These are phyloP conservation scores for Ensete glaucum DNA, from an alignment of 176 grass and related monocot genomes.

Conservation along the genomic window DNA sequence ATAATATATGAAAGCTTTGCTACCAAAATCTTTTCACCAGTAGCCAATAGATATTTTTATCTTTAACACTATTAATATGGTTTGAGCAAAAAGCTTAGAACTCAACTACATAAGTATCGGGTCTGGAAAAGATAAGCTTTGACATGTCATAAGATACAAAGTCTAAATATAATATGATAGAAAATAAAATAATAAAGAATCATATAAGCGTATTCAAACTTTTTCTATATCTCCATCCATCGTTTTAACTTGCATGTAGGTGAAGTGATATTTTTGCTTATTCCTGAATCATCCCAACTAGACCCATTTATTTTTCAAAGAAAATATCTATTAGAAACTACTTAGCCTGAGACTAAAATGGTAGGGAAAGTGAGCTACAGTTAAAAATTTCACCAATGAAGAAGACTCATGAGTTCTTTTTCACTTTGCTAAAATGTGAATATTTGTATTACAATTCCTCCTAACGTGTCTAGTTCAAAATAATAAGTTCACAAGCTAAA, in stretches of 20 bases:
- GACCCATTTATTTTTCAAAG: background rate
- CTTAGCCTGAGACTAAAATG: no score
- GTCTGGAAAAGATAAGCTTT: slow-evolving; percentile 24
- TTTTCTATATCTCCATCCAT: slow-evolving; percentile 93
- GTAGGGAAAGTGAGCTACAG: no score
- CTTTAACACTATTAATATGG: slow-evolving; percentile 15
- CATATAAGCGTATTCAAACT: slow-evolving; percentile 58
- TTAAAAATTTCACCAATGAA: no score
- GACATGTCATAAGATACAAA: slow-evolving; percentile 5
- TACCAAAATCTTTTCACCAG: slow-evolving; percentile 18
- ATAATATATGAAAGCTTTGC: slow-evolving; percentile 26
- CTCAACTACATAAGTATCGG: slow-evolving; percentile 50
- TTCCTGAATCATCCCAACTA: slow-evolving; percentile 38
- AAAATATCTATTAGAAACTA: background rate
- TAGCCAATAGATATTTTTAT: slow-evolving; percentile 24
- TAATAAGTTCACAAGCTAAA: no score
- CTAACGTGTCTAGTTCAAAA: no score
- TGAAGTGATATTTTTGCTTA: slow-evolving; percentile 68
- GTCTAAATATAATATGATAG: background rate
- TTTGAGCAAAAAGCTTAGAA: slow-evolving; percentile 86
- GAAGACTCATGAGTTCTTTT: no score
- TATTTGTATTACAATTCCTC: no score
- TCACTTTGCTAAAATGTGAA: no score
- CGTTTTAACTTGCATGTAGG: slow-evolving; percentile 72
- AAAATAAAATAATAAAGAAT: slow-evolving; percentile 22